Percentiles rank a stretch among this genome's conserved stretches.
Conservation (phyloP, 495 filamentous ascomycete genomes). For the Xylaria intraflava region DNA sequence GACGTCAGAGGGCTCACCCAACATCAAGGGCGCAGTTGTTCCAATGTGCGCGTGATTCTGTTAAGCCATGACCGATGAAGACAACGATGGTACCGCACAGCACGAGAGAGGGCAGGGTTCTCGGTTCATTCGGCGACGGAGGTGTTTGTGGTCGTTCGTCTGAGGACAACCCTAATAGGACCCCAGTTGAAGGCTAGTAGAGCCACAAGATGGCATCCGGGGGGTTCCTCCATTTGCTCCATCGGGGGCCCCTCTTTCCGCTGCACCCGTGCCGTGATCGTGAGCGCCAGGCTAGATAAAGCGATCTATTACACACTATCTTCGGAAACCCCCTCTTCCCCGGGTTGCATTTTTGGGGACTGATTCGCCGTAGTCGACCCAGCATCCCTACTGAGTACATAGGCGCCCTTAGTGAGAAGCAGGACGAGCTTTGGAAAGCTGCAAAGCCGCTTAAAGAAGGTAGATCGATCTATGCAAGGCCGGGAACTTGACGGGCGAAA, state of each 20-base stretch:
- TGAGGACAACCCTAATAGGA: too few species aligned
- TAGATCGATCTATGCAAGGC: not conserved
- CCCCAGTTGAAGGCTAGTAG: not conserved
- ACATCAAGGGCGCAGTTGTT: too few species aligned
- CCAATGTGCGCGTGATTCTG: too few species aligned
- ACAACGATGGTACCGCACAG: not conserved
- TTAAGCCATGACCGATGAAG: not conserved
- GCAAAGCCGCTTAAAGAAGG: too few species aligned
- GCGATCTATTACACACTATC: not conserved
- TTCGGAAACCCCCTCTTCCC: not conserved
- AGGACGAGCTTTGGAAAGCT: conserved; percentile 20
- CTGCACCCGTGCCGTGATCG: not conserved
- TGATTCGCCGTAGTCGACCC: not conserved
- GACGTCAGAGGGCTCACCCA: too few species aligned
- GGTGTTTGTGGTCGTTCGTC: not conserved
- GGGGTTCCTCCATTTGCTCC: not conserved
- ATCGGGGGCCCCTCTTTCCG: not conserved
- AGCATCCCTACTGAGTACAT: not conserved
- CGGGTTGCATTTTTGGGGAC: conserved; percentile 5
- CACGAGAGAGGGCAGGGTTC: not conserved
- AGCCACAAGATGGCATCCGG: too few species aligned
- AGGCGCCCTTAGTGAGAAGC: not conserved
- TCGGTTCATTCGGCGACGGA: not conserved
- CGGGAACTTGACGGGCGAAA: not conserved
- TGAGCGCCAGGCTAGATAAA: not conserved